A percentile compares a stretch with the other conserved stretches of the same genome.
phyloP scores from a whole-genome alignment of 2,329 filamentous ascomycete genomes.

The Helotiales sp. region DNA sequence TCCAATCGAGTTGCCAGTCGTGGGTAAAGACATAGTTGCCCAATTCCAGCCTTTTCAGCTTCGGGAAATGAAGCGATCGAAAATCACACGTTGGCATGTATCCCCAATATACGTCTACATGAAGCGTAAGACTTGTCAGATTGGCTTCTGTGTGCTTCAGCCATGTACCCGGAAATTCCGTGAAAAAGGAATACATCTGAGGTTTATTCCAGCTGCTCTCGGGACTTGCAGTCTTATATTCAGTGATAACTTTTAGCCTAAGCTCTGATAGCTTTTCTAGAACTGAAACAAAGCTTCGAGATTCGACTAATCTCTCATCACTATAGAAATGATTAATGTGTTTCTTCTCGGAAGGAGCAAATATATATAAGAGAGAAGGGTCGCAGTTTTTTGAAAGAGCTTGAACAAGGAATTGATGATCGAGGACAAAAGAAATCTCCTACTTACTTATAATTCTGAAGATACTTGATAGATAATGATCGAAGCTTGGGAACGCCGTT shows the following conservation, averaged over 20 bases:
- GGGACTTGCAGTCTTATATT: not conserved
- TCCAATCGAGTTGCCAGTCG: slow-evolving; percentile 16
- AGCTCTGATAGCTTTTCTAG: slow-evolving; percentile 2
- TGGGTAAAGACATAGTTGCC: slow-evolving; percentile 11
- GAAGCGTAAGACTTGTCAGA: slow-evolving; percentile 7
- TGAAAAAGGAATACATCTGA: slow-evolving; percentile 11
- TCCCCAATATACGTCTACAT: slow-evolving; percentile 7
- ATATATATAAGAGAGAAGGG: too few relatives aligned
- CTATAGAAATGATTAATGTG: too few relatives aligned
- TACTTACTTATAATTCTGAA: slow-evolving; percentile 14
- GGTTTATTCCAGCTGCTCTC: not conserved
- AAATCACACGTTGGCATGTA: slow-evolving; percentile 11
- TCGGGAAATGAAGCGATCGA: slow-evolving; percentile 8
- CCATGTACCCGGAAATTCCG: slow-evolving; percentile 5
- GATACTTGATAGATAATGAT: slow-evolving; percentile 10
- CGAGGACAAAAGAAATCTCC: too few relatives aligned
- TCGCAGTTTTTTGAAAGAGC: too few relatives aligned
- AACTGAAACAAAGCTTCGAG: not conserved
- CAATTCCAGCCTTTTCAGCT: slow-evolving; percentile 10
- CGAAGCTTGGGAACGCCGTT: not conserved
- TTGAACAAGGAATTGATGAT: too few relatives aligned
- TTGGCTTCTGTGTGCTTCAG: slow-evolving; percentile 6
- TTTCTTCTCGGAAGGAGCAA: too few relatives aligned
- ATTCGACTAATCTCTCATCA: not conserved
- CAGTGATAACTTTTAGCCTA: not conserved